These are phyloP conservation scores for Bacidia gigantensis DNA, from an alignment of 495 filamentous ascomycete genomes.

Conservation along the genomic window DNA sequence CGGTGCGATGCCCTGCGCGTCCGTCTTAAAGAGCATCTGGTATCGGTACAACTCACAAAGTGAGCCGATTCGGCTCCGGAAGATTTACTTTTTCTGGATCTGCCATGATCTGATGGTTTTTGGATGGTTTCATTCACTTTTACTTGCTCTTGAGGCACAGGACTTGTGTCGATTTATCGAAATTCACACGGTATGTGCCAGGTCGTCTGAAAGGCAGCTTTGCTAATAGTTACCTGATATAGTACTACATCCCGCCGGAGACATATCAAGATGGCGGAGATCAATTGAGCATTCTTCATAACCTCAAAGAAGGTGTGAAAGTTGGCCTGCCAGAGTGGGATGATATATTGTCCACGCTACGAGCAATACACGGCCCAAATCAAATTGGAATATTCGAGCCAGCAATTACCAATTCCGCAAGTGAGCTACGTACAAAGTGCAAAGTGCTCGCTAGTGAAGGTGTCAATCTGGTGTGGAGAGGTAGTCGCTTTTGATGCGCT, in stretches of 20 bases:
- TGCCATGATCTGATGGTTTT: slow-evolving; percentile 67
- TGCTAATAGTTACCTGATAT: too few species aligned
- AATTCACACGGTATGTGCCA: slow-evolving; percentile 39
- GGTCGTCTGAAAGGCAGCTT: background rate
- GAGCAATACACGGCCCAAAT: background rate
- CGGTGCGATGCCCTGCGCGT: slow-evolving; percentile 62
- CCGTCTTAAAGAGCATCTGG: slow-evolving; percentile 73
- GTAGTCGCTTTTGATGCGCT: too few species aligned
- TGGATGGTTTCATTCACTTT: slow-evolving; percentile 69
- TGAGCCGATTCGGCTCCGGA: slow-evolving; percentile 56
- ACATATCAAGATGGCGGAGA: too few species aligned
- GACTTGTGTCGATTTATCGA: slow-evolving; percentile 69
- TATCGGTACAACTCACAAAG: slow-evolving; percentile 74
- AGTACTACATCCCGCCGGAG: too few species aligned
- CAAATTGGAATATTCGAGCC: background rate
- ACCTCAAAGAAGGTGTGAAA: background rate
- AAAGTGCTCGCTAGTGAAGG: background rate
- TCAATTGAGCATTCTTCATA: background rate
- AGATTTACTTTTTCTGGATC: slow-evolving; percentile 81
- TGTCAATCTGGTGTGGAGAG: background rate
- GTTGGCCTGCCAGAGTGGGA: background rate
- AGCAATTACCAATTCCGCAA: background rate
- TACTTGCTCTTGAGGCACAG: slow-evolving; percentile 70
- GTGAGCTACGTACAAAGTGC: background rate
- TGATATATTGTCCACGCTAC: background rate